Conservation (phyloP, 2,329 filamentous ascomycete species). For the Aureobasidium sp. region DNA sequence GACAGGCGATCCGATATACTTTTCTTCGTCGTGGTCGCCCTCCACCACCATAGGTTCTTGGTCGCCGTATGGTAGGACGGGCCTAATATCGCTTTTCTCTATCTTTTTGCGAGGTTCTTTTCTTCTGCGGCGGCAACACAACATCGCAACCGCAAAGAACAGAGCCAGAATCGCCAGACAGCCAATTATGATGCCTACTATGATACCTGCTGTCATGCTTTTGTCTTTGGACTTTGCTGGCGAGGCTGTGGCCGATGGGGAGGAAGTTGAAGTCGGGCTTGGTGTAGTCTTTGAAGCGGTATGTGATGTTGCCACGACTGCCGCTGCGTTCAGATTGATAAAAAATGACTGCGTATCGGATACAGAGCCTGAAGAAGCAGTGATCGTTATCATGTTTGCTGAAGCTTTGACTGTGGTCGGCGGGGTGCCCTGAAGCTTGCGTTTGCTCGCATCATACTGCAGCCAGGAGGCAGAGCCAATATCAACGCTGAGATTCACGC, state of each 20-base stretch:
- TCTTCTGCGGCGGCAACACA: constrained; percentile 20
- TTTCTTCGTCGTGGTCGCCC: constrained; percentile 1
- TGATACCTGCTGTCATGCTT: constrained; percentile 14
- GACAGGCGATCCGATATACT: background rate
- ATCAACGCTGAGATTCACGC: constrained; percentile 36
- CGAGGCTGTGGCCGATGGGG: constrained; percentile 6
- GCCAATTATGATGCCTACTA: constrained; percentile 27
- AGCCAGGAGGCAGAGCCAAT: constrained; percentile 40
- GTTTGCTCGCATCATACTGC: constrained; percentile 36
- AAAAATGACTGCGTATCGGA: constrained; percentile 36
- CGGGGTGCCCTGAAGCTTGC: constrained; percentile 40
- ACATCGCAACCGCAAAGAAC: constrained; percentile 18
- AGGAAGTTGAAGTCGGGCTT: constrained; percentile 14
- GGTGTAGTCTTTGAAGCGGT: background rate
- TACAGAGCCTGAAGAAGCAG: background rate
- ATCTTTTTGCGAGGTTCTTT: constrained; percentile 13
- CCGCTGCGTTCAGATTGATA: constrained; percentile 25
- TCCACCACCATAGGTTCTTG: background rate
- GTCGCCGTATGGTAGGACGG: constrained; percentile 22
- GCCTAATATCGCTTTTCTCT: constrained; percentile 30
- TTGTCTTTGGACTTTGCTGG: background rate
- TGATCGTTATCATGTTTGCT: constrained; percentile 35
- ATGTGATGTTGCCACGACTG: background rate
- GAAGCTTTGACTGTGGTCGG: constrained; percentile 32
- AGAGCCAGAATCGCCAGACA: constrained; percentile 21